Evolutionary conservation across 495 filamentous ascomycete species (phyloP).

Genomic region (Penicillium arizonense): DNA sequence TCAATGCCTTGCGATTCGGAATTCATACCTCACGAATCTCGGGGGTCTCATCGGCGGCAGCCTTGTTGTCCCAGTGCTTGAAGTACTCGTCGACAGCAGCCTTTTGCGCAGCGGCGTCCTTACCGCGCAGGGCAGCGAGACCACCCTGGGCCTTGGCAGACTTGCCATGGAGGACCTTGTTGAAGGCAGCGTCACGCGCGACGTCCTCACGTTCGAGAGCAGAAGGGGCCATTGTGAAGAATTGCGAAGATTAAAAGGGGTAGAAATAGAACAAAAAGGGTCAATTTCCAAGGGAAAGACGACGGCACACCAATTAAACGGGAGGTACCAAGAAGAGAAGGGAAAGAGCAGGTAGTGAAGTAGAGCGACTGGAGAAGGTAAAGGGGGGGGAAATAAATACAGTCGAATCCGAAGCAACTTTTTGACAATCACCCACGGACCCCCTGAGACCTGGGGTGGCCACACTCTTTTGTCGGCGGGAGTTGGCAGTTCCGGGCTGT

Average conservation of each 20-base stretch:
- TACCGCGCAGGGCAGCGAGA: slow-evolving; percentile 79
- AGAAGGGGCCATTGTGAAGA: slow-evolving; percentile 62
- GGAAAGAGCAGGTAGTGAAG: slow-evolving; percentile 9
- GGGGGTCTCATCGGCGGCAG: slow-evolving; percentile 72
- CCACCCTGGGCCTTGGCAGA: slow-evolving; percentile 69
- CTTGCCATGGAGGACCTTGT: slow-evolving; percentile 87
- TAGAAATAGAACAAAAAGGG: slow-evolving; percentile 5
- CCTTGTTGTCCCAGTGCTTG: slow-evolving; percentile 99
- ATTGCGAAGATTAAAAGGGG: slow-evolving; percentile 24
- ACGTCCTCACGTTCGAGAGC: slow-evolving; percentile 85
- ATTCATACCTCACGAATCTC: slow-evolving; percentile 68
- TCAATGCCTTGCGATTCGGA: background rate
- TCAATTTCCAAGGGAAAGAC: slow-evolving; percentile 6
- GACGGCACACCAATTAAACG: slow-evolving; percentile 1
- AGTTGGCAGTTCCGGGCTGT: slow-evolving; percentile 17
- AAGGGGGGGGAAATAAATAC: slow-evolving; percentile 12
- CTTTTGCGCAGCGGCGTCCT: slow-evolving; percentile 79
- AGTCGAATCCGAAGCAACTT: slow-evolving; percentile 18
- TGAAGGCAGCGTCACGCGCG: slow-evolving; percentile 88
- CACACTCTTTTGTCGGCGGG: slow-evolving; percentile 8
- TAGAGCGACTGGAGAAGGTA: slow-evolving; percentile 8
- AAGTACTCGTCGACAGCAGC: slow-evolving; percentile 96
- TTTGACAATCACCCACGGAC: slow-evolving; percentile 23
- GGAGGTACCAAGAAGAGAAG: slow-evolving; percentile 10
- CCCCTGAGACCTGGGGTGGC: slow-evolving; percentile 15